Percentiles rank a stretch among this genome's conserved stretches.
phyloP scores from a whole-genome alignment of 805 yeast genomes.

The Candida suzukii region DNA sequence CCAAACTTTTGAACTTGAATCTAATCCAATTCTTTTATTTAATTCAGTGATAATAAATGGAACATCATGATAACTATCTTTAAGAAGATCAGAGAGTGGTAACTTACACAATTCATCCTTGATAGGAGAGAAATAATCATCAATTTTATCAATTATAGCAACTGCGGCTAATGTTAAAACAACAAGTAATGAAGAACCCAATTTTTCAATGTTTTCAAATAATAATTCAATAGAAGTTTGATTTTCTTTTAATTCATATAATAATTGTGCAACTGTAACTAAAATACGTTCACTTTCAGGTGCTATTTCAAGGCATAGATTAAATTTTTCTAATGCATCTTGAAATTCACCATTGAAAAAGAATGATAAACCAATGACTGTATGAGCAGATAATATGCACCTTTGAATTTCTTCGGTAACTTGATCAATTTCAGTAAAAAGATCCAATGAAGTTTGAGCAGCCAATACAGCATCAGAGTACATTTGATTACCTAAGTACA shows the following conservation, averaged over 20 bases:
- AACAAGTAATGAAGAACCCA: conserved; percentile 61
- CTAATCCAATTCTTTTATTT: conserved; percentile 30
- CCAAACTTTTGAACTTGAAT: conserved; percentile 34
- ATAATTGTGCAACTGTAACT: conserved; percentile 67
- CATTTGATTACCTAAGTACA: conserved; percentile 52
- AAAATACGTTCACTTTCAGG: conserved; percentile 61
- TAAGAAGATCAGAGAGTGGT: conserved; percentile 33
- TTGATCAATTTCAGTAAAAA: conserved; percentile 24
- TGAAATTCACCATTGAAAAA: conserved; percentile 61
- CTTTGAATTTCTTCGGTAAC: conserved; percentile 11
- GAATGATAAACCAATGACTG: conserved; percentile 65
- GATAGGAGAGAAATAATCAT: conserved; percentile 52
- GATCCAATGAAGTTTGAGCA: conserved; percentile 48
- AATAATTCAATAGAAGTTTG: conserved; percentile 83
- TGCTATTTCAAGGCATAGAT: conserved; percentile 23
- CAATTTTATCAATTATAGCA: conserved; percentile 53
- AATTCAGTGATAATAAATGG: conserved; percentile 55
- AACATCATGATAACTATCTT: conserved; percentile 47
- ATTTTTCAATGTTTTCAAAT: conserved; percentile 51
- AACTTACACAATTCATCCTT: conserved; percentile 56
- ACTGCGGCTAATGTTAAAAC: conserved; percentile 78
- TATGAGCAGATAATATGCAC: conserved; percentile 47
- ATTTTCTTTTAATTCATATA: conserved; percentile 68
- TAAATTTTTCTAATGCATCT: conserved; percentile 21
- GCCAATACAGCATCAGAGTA: conserved; percentile 54